Conservation (phyloP, 768 basidiomycete species). For the Boletales sp. region DNA sequence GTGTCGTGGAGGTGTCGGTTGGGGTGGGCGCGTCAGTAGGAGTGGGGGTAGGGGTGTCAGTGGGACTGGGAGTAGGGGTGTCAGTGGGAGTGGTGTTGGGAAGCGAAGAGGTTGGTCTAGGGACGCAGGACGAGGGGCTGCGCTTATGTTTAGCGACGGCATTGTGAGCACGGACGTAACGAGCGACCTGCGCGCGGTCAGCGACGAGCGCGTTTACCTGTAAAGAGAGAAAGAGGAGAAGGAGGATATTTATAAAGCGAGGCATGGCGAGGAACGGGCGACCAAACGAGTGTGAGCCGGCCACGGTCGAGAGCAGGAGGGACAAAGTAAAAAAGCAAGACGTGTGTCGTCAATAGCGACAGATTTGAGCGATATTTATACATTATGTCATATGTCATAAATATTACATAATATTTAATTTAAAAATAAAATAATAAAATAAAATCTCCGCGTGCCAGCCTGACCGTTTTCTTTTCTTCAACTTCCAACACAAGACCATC, state of each 20-base stretch:
- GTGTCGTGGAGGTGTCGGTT: constrained; percentile 2
- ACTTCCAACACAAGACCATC: constrained; percentile 80
- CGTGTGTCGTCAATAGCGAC: background rate
- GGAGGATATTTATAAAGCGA: constrained; percentile 39
- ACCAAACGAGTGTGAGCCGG: constrained; percentile 21
- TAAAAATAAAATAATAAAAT: background rate
- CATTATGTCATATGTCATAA: no score
- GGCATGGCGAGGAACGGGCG: constrained; percentile 30
- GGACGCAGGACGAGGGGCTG: constrained; percentile 53
- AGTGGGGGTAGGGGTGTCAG: constrained; percentile 1
- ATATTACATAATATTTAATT: background rate
- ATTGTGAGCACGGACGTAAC: constrained; percentile 45
- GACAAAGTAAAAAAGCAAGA: constrained; percentile 12
- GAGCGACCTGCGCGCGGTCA: constrained; percentile 36
- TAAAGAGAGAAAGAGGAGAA: constrained; percentile 49
- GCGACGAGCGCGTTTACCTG: constrained; percentile 54
- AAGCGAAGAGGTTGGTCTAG: constrained; percentile 29
- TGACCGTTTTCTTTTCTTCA: constrained; percentile 46
- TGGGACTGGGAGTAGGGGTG: constrained; percentile 1
- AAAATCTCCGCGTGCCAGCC: no score
- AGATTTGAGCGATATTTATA: no score
- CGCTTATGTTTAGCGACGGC: constrained; percentile 49
- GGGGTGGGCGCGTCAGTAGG: constrained; percentile 8
- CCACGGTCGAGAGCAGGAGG: constrained; percentile 11
- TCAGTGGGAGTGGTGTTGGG: constrained; percentile 8